Evolutionary conservation across 2,329 filamentous ascomycete genomes (phyloP).

Genomic region (Botryotinia narcissicola): DNA sequence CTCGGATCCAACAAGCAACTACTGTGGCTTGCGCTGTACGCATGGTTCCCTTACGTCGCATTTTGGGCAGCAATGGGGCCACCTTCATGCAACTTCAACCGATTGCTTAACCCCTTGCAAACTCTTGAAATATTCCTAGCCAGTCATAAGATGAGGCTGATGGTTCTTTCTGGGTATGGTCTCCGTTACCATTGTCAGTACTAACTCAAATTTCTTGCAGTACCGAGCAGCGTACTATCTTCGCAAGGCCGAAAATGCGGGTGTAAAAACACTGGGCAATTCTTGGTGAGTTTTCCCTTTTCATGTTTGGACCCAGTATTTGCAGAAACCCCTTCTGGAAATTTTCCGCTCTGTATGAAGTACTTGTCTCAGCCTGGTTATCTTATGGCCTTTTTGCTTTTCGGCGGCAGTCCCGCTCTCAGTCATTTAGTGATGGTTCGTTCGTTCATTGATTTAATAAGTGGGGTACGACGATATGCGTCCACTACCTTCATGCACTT

Average conservation of each 20-base stretch:
- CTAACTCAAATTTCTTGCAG: constrained; percentile 44
- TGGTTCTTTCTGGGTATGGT: constrained; percentile 18
- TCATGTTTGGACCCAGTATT: neutral
- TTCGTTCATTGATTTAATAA: constrained; percentile 24
- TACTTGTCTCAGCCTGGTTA: constrained; percentile 6
- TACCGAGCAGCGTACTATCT: constrained; percentile 85
- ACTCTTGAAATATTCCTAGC: constrained; percentile 27
- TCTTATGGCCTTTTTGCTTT: constrained; percentile 2
- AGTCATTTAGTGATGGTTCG: constrained; percentile 24
- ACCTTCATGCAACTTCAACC: constrained; percentile 18
- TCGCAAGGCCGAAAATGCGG: constrained; percentile 82
- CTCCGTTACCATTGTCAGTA: neutral
- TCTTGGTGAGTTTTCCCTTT: constrained; percentile 68
- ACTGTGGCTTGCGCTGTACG: constrained; percentile 35
- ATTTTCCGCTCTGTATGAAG: constrained; percentile 12
- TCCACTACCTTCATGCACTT: constrained; percentile 5
- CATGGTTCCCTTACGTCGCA: constrained; percentile 33
- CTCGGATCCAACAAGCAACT: constrained; percentile 6
- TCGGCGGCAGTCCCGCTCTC: constrained; percentile 14
- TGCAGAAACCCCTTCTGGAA: neutral
- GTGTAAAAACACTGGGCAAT: constrained; percentile 88
- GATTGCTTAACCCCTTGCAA: constrained; percentile 23
- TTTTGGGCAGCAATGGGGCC: constrained; percentile 48
- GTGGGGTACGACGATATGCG: constrained; percentile 19
- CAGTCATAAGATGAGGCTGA: constrained; percentile 48